Base-by-base conservation (phyloP, 441 rosid species). In the Metrosideros polymorpha region DNA sequence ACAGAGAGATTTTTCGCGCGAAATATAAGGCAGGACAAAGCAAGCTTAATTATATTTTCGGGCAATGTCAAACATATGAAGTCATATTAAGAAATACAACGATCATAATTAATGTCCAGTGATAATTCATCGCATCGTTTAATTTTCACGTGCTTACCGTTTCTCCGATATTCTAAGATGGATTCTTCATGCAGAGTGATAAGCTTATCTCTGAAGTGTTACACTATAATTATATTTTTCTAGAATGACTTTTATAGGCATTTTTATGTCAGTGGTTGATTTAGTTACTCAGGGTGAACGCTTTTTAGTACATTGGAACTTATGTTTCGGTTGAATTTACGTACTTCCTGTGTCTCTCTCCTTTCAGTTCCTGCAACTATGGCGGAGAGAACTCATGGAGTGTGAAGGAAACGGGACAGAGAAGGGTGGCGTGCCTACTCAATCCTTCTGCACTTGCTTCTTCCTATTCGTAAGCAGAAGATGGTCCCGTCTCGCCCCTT, bases 11-110 rank as follows among this genome's bases (percentile, higher is more conserved):
- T 59, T 59, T 14, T 57, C 4, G 13, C 8, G 1, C 2, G 1
- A 13, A 57, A 10, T 6, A 27, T 25, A 27, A 56, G 5, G 0
- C 12, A 7, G 14, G 30, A 61, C 18, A 15, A 50, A 50, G 18
- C 18, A 50, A 50, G 15, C 8, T 61, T 4, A 35, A 30, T 15
- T 0, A 2, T n/a, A 0, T n/a, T 6, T 12, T 12, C 6, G 4
- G 32, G 3, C 18, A 61, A 61, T 29, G 6, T 29, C 30, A 59
- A 59, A 15, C 9, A 59, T 3, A 3, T 32, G 29, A 29, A 29
- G 5, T 61, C 1, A 0, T 61, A 2, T 15, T 18, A 15, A 5
- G 6, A 15, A 14, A 29, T 61, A 61, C 32, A 19, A 32, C 1
- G 14, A 32, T 18, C 13, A 32, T 32, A 18, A 17, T 32, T 32